A percentile compares a stretch with the other conserved stretches of the same genome.
phyloP scores from a whole-genome alignment of 768 basidiomycete genomes.

The Heimioporus sp. region DNA sequence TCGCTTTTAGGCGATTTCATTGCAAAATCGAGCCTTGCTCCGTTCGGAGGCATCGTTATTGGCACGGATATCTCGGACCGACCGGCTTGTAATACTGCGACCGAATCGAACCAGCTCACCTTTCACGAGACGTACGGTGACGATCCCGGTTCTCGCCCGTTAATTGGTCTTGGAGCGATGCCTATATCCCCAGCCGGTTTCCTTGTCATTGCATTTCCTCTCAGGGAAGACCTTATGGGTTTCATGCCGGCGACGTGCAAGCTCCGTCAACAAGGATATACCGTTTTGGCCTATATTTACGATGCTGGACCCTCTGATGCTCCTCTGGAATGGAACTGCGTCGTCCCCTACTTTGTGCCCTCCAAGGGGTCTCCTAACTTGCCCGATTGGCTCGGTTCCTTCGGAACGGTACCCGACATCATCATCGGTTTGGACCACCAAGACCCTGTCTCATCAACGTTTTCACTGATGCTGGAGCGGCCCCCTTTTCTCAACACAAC shows the following conservation, averaged over 20 bases:
- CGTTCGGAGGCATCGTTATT: constrained; percentile 40
- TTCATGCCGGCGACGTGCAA: constrained; percentile 37
- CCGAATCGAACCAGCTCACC: not conserved
- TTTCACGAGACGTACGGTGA: not conserved
- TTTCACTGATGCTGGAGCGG: constrained; percentile 19
- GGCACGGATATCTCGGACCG: constrained; percentile 5
- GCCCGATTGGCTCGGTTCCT: constrained; percentile 32
- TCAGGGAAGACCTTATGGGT: constrained; percentile 30
- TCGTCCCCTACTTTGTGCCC: constrained; percentile 14
- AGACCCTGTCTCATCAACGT: constrained; percentile 20
- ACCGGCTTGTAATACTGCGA: not conserved
- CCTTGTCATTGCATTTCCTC: constrained; percentile 37
- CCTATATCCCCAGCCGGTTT: constrained; percentile 13
- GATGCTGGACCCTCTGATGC: constrained; percentile 5
- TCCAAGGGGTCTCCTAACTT: constrained; percentile 8
- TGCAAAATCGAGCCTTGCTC: constrained; percentile 28
- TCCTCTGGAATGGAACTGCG: constrained; percentile 14
- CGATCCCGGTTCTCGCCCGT: not conserved
- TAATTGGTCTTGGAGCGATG: not conserved
- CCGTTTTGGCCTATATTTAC: constrained; percentile 33
- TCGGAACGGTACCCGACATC: constrained; percentile 31
- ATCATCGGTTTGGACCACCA: constrained; percentile 34
- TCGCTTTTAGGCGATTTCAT: constrained; percentile 20
- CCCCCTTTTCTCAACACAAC: constrained; percentile 28
- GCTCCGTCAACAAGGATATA: constrained; percentile 31